Conservation (phyloP, 2,329 filamentous ascomycete genomes). For the Lecanoromycetidae sp. region DNA sequence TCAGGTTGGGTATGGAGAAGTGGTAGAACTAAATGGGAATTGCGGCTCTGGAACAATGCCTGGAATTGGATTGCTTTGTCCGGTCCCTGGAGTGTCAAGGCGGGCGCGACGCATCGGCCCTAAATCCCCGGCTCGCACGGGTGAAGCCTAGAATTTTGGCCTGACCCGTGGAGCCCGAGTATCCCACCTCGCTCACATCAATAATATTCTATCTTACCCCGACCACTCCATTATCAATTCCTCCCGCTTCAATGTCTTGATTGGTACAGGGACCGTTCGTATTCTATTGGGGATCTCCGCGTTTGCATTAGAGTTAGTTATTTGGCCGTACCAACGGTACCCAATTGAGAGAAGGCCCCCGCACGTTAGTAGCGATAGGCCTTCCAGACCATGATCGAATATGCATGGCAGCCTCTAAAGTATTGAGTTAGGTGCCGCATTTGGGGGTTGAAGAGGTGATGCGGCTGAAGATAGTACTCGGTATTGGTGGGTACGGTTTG, state of each 20-base stretch:
- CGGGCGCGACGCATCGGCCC: not conserved
- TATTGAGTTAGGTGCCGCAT: not conserved
- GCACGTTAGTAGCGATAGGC: not conserved
- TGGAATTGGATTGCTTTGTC: not conserved
- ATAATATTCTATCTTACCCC: too few relatives aligned
- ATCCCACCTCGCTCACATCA: too few relatives aligned
- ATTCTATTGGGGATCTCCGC: too few relatives aligned
- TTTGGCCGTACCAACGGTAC: too few relatives aligned
- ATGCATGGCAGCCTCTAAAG: not conserved
- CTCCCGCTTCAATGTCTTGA: not conserved
- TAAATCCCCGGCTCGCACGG: too few relatives aligned
- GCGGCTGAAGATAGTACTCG: constrained; percentile 2
- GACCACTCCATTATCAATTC: too few relatives aligned
- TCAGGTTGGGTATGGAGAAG: not conserved
- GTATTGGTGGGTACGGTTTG: too few relatives aligned
- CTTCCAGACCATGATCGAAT: not conserved
- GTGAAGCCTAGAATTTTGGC: too few relatives aligned
- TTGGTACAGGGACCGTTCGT: too few relatives aligned
- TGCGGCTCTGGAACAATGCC: not conserved
- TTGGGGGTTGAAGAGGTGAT: not conserved
- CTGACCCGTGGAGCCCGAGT: not conserved
- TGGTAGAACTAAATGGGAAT: not conserved
- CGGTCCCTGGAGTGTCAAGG: not conserved
- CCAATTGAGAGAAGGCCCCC: too few relatives aligned
- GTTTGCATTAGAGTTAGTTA: too few relatives aligned